Evolutionary conservation across 2,329 filamentous ascomycete genomes (phyloP).

Genomic region (Alternaria ethzedia): DNA sequence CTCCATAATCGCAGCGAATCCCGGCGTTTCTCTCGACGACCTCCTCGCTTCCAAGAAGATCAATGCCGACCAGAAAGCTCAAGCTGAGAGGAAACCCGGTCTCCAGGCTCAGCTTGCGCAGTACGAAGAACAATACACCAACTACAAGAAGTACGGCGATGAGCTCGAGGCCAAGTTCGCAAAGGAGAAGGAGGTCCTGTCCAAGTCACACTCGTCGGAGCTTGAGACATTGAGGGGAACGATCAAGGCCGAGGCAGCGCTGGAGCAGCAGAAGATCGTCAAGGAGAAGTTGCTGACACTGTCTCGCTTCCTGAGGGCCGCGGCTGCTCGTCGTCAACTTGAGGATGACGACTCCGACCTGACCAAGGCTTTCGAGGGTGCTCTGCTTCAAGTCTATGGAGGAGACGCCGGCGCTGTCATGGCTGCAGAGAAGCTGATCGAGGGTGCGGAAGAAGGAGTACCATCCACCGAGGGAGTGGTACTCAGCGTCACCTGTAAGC

Average conservation of each 20-base stretch:
- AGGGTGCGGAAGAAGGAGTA: conserved; percentile 72
- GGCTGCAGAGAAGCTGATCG: conserved; percentile 77
- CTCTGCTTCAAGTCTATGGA: conserved; percentile 78
- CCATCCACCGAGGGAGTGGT: conserved; percentile 68
- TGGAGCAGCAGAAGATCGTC: conserved; percentile 56
- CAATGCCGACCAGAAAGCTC: conserved; percentile 80
- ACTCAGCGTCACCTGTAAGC: conserved; percentile 75
- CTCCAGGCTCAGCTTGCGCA: conserved; percentile 72
- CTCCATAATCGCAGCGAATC: conserved; percentile 70
- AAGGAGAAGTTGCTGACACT: conserved; percentile 71
- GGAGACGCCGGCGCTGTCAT: conserved; percentile 77
- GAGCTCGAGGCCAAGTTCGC: conserved; percentile 70
- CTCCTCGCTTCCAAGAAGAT: conserved; percentile 74
- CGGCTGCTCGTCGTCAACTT: conserved; percentile 74
- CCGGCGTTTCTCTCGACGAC: conserved; percentile 74
- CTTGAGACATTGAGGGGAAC: conserved; percentile 62
- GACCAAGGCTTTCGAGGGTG: conserved; percentile 80
- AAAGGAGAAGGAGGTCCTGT: conserved; percentile 63
- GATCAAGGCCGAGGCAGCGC: conserved; percentile 60
- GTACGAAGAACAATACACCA: conserved; percentile 74
- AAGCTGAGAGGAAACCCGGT: conserved; percentile 76
- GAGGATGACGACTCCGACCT: conserved; percentile 76
- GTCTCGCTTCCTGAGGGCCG: conserved; percentile 80
- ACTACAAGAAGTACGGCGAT: conserved; percentile 77
- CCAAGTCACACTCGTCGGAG: conserved; percentile 63